These are phyloP conservation scores for Mycena rebaudengoi DNA, from an alignment of 768 basidiomycete genomes.

Conservation along the genomic window DNA sequence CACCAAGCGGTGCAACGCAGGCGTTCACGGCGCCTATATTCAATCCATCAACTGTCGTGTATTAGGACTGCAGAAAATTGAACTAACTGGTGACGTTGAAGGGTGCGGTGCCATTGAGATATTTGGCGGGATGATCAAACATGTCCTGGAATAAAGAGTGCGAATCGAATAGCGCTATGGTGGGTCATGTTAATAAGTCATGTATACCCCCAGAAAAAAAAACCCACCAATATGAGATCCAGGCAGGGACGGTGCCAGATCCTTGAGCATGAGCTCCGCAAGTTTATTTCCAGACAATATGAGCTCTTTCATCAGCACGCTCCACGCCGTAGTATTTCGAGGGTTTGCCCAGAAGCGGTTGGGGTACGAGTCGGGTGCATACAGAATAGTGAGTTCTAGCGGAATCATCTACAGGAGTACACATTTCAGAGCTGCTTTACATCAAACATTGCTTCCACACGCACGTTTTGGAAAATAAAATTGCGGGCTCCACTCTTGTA, in stretches of 20 bases:
- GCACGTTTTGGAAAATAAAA: slow-evolving; percentile 74
- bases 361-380: slow-evolving; percentile 55
- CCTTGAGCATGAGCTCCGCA: slow-evolving; percentile 58
- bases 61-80: slow-evolving; percentile 51
- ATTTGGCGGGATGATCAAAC: slow-evolving; percentile 54
- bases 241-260: slow-evolving; percentile 52
- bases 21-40: no score
- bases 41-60: no score
- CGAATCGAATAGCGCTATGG: slow-evolving; percentile 67
- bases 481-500: slow-evolving; percentile 69
- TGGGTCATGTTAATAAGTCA: background rate
- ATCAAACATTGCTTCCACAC: slow-evolving; percentile 21
- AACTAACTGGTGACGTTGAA: slow-evolving; percentile 60
- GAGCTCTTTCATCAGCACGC: slow-evolving; percentile 61
- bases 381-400: slow-evolving; percentile 57
- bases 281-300: slow-evolving; percentile 59
- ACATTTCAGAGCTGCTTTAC: background rate
- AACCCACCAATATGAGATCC: slow-evolving; percentile 65
- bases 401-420: slow-evolving; percentile 59
- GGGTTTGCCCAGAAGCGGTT: slow-evolving; percentile 56
- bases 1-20: no score
- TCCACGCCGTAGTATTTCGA: slow-evolving; percentile 67
- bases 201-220: background rate
- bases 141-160: slow-evolving; percentile 69
- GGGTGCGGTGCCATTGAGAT: slow-evolving; percentile 71